A percentile compares a stretch with the other conserved stretches of the same genome.
Conservation (phyloP, 305 asterid genomes). For the Salvia sclarea region DNA sequence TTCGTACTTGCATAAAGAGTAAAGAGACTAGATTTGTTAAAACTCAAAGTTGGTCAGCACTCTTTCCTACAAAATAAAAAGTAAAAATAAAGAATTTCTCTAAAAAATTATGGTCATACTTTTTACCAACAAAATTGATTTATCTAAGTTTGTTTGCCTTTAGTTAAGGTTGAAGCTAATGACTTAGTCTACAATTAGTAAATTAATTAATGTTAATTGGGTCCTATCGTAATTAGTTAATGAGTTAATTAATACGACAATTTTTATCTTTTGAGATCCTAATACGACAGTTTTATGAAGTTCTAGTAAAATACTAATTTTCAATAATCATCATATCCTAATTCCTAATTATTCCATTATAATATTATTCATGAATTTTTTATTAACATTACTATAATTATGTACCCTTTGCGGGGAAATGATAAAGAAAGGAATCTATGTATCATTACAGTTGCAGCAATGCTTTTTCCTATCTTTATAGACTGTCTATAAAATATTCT, state of each 20-base stretch:
- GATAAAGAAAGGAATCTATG: not conserved
- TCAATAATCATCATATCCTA: not conserved
- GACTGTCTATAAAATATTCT: not conserved
- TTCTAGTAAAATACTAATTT: not conserved
- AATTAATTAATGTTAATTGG: not conserved
- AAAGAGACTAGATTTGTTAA: conserved; percentile 27
- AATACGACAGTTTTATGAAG: no score
- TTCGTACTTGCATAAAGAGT: conserved; percentile 30
- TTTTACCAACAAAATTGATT: conserved; percentile 23
- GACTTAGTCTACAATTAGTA: not conserved
- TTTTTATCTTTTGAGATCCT: no score
- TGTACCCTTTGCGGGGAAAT: not conserved
- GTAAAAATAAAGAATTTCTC: not conserved
- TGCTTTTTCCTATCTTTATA: not conserved
- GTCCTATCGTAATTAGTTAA: not conserved
- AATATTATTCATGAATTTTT: not conserved
- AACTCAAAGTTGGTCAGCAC: conserved; percentile 41
- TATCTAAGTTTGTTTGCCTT: conserved; percentile 24
- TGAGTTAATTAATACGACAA: not conserved
- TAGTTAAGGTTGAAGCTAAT: conserved; percentile 22
- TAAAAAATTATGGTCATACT: conserved; percentile 7
- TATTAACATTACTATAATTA: not conserved
- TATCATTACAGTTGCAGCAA: not conserved
- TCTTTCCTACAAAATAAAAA: not conserved
- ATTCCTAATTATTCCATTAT: not conserved